These are phyloP conservation scores for Tolypocladium tropicale DNA, from an alignment of 2,329 filamentous ascomycete species.

Conservation along the genomic window DNA sequence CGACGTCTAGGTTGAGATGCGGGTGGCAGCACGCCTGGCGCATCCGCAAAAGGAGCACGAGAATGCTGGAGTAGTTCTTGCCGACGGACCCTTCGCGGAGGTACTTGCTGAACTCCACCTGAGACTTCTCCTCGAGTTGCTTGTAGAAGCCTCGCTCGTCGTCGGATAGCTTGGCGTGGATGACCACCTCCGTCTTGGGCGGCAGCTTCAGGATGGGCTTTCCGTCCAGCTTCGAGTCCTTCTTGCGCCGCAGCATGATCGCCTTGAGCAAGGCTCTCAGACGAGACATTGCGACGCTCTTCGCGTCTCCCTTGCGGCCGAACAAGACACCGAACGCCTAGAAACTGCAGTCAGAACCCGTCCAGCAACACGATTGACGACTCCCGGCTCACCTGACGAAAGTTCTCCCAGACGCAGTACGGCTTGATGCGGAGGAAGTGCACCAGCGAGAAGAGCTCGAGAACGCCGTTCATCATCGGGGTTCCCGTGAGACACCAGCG, in stretches of 20 bases:
- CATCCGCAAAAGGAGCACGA: conserved; percentile 72
- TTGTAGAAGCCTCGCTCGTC: conserved; percentile 73
- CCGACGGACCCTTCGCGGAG: conserved; percentile 57
- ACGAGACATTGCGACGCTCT: conserved; percentile 54
- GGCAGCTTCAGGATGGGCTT: conserved; percentile 72
- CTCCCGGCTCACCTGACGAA: conserved; percentile 37
- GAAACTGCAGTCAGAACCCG: conserved; percentile 5
- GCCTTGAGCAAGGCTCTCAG: conserved; percentile 69
- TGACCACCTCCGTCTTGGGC: conserved; percentile 62
- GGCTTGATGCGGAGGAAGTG: conserved; percentile 68
- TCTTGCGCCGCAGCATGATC: conserved; percentile 73
- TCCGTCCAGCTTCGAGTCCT: conserved; percentile 69
- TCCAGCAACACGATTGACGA: conserved; percentile 2
- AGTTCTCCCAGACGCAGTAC: conserved; percentile 55
- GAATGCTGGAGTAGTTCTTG: conserved; percentile 63
- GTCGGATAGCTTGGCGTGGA: conserved; percentile 59
- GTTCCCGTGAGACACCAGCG: conserved; percentile 77
- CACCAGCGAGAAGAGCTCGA: conserved; percentile 68
- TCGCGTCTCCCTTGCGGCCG: conserved; percentile 34
- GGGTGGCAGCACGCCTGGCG: conserved; percentile 54
- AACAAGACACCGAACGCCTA: conserved; percentile 33
- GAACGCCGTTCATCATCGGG: conserved; percentile 78
- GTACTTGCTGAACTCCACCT: conserved; percentile 67
- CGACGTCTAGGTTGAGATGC: conserved; percentile 20
- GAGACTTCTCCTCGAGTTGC: conserved; percentile 57